Evolutionary conservation across 805 yeast genomes (phyloP).

Genomic region (Nakazawaea peltata): DNA sequence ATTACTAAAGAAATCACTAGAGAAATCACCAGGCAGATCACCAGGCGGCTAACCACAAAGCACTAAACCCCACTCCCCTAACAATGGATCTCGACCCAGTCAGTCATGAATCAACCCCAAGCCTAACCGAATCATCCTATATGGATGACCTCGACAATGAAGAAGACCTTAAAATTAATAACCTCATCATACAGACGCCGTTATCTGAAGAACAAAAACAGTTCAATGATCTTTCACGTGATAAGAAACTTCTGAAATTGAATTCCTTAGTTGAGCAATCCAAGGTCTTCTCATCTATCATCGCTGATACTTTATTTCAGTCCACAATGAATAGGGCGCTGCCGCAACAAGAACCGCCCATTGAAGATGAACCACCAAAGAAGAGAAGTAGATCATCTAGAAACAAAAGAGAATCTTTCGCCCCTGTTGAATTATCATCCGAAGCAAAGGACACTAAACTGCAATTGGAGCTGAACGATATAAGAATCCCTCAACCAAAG

Average conservation of each 20-base stretch:
- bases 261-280: conserved; percentile 79
- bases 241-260: conserved; percentile 55
- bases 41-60: no score
- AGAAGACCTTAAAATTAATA: conserved; percentile 18
- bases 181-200: conserved; percentile 15
- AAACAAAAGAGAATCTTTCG: conserved; percentile 7
- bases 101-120: conserved; percentile 3
- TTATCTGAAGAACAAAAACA: conserved; percentile 25
- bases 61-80: no score
- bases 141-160: conserved; percentile 3
- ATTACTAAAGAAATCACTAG: no score
- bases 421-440: conserved; percentile 4
- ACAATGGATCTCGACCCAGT: neutral
- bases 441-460: conserved; percentile 16
- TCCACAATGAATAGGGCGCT: conserved; percentile 9
- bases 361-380: conserved; percentile 15
- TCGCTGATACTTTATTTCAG: conserved; percentile 67
- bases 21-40: no score
- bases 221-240: conserved; percentile 39
- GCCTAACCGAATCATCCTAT: conserved; percentile 1
- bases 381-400: conserved; percentile 16
- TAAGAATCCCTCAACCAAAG: conserved; percentile 37
- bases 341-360: conserved; percentile 11
- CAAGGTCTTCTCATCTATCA: conserved; percentile 78
- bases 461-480: conserved; percentile 4